Conservation (phyloP, 257 asterid species). For the Lavandula angustifolia region DNA sequence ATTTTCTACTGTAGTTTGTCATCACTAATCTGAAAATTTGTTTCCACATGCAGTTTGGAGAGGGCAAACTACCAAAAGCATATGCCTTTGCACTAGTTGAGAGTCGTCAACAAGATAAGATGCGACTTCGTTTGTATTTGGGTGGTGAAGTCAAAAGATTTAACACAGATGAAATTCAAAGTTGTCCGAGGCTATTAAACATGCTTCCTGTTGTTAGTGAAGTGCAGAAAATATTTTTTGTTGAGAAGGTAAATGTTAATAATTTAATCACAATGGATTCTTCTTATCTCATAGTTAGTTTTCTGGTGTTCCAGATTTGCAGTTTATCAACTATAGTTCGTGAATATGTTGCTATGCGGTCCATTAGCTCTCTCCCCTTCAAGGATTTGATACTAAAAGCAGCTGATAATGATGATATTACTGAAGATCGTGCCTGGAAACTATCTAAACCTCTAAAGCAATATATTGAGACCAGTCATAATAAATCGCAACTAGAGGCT, state of each 20-base stretch:
- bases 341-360: conserved; percentile 83
- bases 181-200: conserved; percentile 60
- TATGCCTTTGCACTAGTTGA: conserved; percentile 96
- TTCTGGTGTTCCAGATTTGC: conserved; percentile 60
- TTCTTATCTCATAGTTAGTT: conserved; percentile 5
- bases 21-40: conserved; percentile 21
- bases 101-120: conserved; percentile 70
- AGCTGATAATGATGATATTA: conserved; percentile 44
- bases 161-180: conserved; percentile 52
- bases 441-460: conserved; percentile 68
- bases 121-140: conserved; percentile 72
- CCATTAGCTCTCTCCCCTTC: conserved; percentile 81
- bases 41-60: conserved; percentile 55
- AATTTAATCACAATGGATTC: conserved; percentile 6
- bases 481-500: conserved; percentile 82
- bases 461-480: conserved; percentile 69
- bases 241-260: conserved; percentile 60
- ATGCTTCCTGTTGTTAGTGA: conserved; percentile 63
- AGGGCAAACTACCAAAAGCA: conserved; percentile 62
- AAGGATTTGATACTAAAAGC: conserved; percentile 81
- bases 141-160: conserved; percentile 61
- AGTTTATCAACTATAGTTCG: conserved; percentile 93
- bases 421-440: conserved; percentile 88
- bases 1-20: not conserved
- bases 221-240: conserved; percentile 35